phyloP scores from a whole-genome alignment of 306 rosid genomes.

The Acmispon strigosus region DNA sequence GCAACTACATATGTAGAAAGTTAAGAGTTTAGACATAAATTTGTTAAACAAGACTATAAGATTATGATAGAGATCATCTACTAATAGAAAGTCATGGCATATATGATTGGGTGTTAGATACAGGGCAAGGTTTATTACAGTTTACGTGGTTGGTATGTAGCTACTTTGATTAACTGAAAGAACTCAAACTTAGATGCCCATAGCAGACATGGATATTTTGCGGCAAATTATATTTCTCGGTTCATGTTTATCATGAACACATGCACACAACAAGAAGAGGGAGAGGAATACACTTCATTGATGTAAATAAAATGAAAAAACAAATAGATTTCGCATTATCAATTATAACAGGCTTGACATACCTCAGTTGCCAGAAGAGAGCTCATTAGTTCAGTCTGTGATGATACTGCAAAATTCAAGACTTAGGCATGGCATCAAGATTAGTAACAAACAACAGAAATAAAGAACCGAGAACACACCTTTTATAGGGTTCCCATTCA shows the following conservation, averaged over 20 bases:
- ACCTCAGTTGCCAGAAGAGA: constrained; percentile 94
- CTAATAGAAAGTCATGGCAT: not conserved
- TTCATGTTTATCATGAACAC: not conserved
- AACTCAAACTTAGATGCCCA: not conserved
- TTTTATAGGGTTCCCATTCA: constrained; percentile 78
- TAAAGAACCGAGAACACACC: constrained; percentile 35
- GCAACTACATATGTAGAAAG: not conserved
- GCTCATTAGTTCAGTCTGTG: constrained; percentile 69
- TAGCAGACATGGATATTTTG: not conserved
- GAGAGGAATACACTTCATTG: not conserved
- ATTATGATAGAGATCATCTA: not conserved
- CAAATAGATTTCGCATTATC: not conserved
- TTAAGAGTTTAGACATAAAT: not conserved
- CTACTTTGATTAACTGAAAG: constrained; percentile 5
- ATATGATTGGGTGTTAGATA: not conserved
- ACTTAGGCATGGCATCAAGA: constrained; percentile 11
- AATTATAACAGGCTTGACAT: constrained; percentile 25
- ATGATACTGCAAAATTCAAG: constrained; percentile 58
- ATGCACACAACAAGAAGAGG: not conserved
- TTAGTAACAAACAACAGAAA: not conserved
- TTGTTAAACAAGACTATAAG: not conserved
- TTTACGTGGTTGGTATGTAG: not conserved
- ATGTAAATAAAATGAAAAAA: not conserved
- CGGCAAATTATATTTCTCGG: not conserved
- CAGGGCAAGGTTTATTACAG: not conserved